These are phyloP conservation scores for Suillus variegatus DNA, from an alignment of 768 basidiomycete genomes.

Conservation along the genomic window DNA sequence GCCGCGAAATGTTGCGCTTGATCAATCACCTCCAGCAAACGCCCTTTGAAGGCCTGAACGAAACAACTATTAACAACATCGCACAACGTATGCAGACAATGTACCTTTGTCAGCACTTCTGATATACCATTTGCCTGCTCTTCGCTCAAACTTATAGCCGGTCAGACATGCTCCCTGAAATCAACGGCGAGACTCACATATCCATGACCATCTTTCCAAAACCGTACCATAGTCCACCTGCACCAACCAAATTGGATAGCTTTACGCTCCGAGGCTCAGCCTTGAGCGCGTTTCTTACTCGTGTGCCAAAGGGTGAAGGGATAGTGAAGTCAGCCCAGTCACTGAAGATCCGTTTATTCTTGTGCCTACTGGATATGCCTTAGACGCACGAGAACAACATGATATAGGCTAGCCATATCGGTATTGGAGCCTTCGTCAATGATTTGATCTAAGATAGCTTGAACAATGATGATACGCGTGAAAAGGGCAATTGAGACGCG, in stretches of 20 bases:
- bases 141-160: constrained; percentile 64
- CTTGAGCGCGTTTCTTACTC: constrained; percentile 84
- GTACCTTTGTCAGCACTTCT: constrained; percentile 65
- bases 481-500: constrained; percentile 25
- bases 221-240: constrained; percentile 89
- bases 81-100: constrained; percentile 17
- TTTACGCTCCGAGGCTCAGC: constrained; percentile 87
- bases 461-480: constrained; percentile 12
- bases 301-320: constrained; percentile 71
- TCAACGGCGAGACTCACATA: constrained; percentile 50
- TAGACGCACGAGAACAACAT: constrained; percentile 70
- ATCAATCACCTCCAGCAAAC: constrained; percentile 77
- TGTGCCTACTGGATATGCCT: constrained; percentile 3
- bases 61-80: constrained; percentile 9
- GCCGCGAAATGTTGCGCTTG: constrained; percentile 89
- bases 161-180: constrained; percentile 5
- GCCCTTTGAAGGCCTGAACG: constrained; percentile 70
- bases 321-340: constrained; percentile 91
- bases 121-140: constrained; percentile 73
- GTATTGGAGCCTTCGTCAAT: constrained; percentile 76
- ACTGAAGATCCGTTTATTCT: constrained; percentile 37
- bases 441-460: constrained; percentile 62
- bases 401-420: constrained; percentile 90
- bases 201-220: constrained; percentile 87
- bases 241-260: constrained; percentile 80